A percentile compares a stretch with the other conserved stretches of the same genome.
Conservation (phyloP, 768 basidiomycete species). For the Hirschioporus abietinus region DNA sequence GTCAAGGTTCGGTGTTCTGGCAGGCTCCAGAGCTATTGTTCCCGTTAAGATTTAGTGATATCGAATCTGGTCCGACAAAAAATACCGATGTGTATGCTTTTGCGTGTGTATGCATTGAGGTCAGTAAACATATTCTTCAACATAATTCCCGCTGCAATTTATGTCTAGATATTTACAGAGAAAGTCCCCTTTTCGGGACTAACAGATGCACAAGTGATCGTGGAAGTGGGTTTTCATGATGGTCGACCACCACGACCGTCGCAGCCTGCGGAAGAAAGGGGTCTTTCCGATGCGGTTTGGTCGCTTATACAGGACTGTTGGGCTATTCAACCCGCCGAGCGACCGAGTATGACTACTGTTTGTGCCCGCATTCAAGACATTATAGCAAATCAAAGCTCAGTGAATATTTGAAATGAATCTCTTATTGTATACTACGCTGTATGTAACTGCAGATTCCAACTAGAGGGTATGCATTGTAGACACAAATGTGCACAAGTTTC, state of each 20-base stretch:
- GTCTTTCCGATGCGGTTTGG: conserved; percentile 44
- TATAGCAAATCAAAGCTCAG: too few species aligned
- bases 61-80: conserved; percentile 41
- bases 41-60: conserved; percentile 42
- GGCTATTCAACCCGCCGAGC: conserved; percentile 25
- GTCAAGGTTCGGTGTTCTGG: neutral
- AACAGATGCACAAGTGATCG: neutral
- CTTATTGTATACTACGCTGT: too few species aligned
- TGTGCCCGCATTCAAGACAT: too few species aligned
- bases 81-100: conserved; percentile 56
- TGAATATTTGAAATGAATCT: too few species aligned
- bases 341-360: neutral
- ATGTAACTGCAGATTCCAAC: too few species aligned
- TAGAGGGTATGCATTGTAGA: too few species aligned
- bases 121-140: too few species aligned
- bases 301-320: conserved; percentile 37
- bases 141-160: neutral
- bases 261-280: conserved; percentile 23
- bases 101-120: conserved; percentile 55
- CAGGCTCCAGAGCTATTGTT: conserved; percentile 54
- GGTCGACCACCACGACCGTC: neutral
- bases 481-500: too few species aligned
- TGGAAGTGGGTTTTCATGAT: neutral
- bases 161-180: neutral
- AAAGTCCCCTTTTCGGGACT: neutral